Conservation (phyloP, 73 alveolate species). For the Blepharisma japonicum region DNA sequence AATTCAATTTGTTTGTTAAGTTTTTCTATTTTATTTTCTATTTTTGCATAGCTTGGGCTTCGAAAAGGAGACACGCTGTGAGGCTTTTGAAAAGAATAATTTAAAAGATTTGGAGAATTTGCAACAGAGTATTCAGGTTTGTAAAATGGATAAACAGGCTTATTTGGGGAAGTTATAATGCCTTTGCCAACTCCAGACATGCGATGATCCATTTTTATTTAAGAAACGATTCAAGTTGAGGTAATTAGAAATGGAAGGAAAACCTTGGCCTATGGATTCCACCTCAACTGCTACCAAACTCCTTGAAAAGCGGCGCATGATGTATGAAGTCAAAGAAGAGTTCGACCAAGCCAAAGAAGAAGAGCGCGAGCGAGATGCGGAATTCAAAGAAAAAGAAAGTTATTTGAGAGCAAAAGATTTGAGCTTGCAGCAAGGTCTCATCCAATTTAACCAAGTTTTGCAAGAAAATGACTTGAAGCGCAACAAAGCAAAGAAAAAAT, state of each 20-base stretch:
- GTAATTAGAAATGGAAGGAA: slow-evolving; percentile 20
- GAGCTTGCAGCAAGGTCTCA: slow-evolving; percentile 61
- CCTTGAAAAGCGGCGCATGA: slow-evolving; percentile 82
- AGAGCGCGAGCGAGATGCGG: slow-evolving; percentile 53
- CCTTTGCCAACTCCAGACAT: too few species aligned
- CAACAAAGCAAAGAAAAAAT: slow-evolving; percentile 68
- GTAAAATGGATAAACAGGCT: too few species aligned
- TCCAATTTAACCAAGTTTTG: slow-evolving; percentile 70
- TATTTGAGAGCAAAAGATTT: slow-evolving; percentile 64
- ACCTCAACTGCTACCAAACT: slow-evolving; percentile 84
- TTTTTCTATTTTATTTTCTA: too few species aligned
- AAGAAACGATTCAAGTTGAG: background rate
- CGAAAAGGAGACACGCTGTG: too few species aligned
- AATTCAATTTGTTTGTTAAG: too few species aligned
- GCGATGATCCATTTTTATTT: too few species aligned
- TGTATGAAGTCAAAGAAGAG: slow-evolving; percentile 92
- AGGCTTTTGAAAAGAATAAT: too few species aligned
- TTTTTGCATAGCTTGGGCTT: too few species aligned
- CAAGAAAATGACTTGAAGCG: slow-evolving; percentile 79
- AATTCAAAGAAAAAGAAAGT: slow-evolving; percentile 59
- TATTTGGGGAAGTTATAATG: too few species aligned
- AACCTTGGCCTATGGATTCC: slow-evolving; percentile 65
- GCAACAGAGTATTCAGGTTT: too few species aligned
- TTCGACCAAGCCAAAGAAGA: slow-evolving; percentile 76
- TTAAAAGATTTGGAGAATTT: too few species aligned